Conservation (phyloP, 2,329 filamentous ascomycete genomes). For the Colletotrichum cereale region DNA sequence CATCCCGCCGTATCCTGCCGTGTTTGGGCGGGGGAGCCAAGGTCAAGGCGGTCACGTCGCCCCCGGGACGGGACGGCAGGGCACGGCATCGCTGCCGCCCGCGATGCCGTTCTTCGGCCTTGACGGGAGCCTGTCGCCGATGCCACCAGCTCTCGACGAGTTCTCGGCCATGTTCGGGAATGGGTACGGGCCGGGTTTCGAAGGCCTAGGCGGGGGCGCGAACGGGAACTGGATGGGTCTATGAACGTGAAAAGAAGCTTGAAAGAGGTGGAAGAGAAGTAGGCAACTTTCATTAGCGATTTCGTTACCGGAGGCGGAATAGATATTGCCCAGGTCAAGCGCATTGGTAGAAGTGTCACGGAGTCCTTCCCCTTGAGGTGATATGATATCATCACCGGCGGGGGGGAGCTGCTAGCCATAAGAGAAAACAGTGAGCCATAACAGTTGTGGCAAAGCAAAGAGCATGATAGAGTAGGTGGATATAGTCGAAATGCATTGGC, state of each 20-base stretch:
- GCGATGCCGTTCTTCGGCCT: constrained; percentile 53
- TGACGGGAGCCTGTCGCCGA: constrained; percentile 53
- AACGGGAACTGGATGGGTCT: constrained; percentile 36
- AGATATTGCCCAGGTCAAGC: no score
- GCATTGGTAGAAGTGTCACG: no score
- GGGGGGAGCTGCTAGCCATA: background rate
- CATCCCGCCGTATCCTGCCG: constrained; percentile 30
- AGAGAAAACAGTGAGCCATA: background rate
- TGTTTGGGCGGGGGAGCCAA: constrained; percentile 18
- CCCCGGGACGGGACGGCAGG: constrained; percentile 33
- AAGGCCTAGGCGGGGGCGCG: constrained; percentile 27
- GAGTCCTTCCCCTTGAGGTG: no score
- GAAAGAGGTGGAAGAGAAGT: background rate
- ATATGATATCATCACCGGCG: no score
- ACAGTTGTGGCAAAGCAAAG: background rate
- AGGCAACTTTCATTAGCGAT: no score
- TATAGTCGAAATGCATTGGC: background rate
- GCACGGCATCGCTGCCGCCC: constrained; percentile 45
- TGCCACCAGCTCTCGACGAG: constrained; percentile 55
- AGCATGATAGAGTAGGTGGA: background rate
- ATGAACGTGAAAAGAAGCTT: background rate
- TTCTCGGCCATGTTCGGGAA: constrained; percentile 44
- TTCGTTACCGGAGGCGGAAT: no score
- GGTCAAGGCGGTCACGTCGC: constrained; percentile 29
- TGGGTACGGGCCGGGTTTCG: constrained; percentile 28